A percentile compares a stretch with the other conserved stretches of the same genome.
Conservation (phyloP, 306 rosid species). For the Medicago truncatula region DNA sequence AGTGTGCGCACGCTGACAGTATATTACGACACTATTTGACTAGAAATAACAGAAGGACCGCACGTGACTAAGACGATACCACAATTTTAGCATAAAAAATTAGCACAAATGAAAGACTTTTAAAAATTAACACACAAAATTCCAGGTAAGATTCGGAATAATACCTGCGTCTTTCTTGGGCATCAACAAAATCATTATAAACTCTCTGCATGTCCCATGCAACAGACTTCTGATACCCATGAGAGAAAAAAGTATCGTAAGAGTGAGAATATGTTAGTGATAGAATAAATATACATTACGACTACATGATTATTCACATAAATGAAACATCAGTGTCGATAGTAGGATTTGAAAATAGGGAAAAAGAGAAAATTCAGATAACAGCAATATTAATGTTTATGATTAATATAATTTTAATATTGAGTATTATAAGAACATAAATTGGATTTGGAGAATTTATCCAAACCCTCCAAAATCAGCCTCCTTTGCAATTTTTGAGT, state of each 20-base stretch:
- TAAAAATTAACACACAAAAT: conserved; percentile 26
- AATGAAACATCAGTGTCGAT: conserved; percentile 17
- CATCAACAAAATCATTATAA: conserved; percentile 74
- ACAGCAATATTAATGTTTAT: background rate
- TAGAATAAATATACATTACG: conserved; percentile 21
- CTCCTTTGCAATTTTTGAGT: too few relatives aligned
- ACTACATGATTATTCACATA: conserved; percentile 25
- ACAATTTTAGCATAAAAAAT: conserved; percentile 13
- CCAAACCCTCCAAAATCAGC: too few relatives aligned
- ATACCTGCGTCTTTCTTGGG: conserved; percentile 93
- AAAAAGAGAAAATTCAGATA: background rate
- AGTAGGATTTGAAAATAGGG: conserved; percentile 11
- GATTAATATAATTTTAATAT: too few relatives aligned
- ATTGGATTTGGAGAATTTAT: too few relatives aligned
- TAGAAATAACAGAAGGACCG: conserved; percentile 27
- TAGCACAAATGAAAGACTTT: conserved; percentile 13
- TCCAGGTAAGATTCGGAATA: conserved; percentile 18
- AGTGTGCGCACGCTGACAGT: background rate
- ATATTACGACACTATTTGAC: background rate
- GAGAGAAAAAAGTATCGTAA: conserved; percentile 24
- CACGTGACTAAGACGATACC: conserved; percentile 21
- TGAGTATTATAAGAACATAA: too few relatives aligned
- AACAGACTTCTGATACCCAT: conserved; percentile 70
- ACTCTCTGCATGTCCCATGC: conserved; percentile 98
- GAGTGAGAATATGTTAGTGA: conserved; percentile 26